phyloP scores from a whole-genome alignment of 108 stramenopile genomes.

The Fragilaria crotonensis region DNA sequence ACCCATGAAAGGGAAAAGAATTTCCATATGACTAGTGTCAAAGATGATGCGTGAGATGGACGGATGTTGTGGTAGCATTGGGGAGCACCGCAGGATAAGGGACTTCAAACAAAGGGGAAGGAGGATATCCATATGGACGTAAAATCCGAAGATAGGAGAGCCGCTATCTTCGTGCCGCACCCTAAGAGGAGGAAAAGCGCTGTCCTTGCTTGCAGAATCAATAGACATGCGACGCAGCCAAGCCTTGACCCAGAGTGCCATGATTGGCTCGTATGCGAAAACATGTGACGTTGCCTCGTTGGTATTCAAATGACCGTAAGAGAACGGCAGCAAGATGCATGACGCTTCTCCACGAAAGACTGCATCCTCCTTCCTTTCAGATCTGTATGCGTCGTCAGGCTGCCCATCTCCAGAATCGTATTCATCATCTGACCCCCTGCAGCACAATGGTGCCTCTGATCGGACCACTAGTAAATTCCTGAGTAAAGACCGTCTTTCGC shows the following conservation, averaged over 20 bases:
- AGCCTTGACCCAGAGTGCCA: constrained; percentile 31
- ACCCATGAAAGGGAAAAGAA: constrained; percentile 59
- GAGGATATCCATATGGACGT: constrained; percentile 51
- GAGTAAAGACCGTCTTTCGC: not conserved
- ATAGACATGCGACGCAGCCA: constrained; percentile 19
- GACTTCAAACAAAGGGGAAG: constrained; percentile 78
- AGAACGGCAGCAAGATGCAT: not conserved
- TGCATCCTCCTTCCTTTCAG: not conserved
- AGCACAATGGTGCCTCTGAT: not conserved
- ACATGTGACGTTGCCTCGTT: not conserved
- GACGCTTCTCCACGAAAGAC: not conserved
- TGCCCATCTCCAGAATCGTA: not conserved
- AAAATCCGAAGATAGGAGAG: constrained; percentile 28
- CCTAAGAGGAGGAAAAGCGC: not conserved
- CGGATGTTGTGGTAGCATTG: constrained; percentile 1
- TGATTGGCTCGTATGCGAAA: constrained; percentile 24
- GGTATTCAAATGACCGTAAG: not conserved
- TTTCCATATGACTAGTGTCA: constrained; percentile 55
- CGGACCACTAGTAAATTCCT: not conserved
- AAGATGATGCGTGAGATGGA: constrained; percentile 43
- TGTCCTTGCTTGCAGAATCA: constrained; percentile 13
- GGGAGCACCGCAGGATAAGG: constrained; percentile 40
- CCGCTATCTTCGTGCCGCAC: not conserved
- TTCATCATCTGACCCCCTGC: not conserved
- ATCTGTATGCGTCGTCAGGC: not conserved